These are phyloP conservation scores for Trametes gibbosa DNA, from an alignment of 768 basidiomycete genomes.

Conservation along the genomic window DNA sequence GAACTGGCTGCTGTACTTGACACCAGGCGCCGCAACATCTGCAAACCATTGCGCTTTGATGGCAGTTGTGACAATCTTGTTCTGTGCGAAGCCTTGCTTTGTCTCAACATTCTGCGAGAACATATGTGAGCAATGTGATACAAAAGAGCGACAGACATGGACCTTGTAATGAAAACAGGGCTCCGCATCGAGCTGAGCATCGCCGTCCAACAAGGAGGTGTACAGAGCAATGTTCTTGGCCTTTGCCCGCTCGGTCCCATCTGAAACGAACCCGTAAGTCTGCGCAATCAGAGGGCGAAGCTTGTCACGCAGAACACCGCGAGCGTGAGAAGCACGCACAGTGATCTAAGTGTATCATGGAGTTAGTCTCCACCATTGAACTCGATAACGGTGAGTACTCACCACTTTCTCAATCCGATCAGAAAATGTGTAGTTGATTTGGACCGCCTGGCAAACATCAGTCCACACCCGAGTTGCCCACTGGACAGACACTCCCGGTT, in stretches of 20 bases:
- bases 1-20: background rate
- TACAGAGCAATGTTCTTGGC: background rate
- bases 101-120: background rate
- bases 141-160: no score
- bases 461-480: slow-evolving; percentile 2
- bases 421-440: background rate
- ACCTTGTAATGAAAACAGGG: slow-evolving; percentile 1
- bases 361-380: background rate
- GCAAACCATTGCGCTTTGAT: background rate
- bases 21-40: background rate
- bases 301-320: background rate
- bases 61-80: background rate
- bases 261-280: background rate
- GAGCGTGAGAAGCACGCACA: background rate
- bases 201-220: background rate
- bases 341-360: slow-evolving; percentile 1
- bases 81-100: background rate
- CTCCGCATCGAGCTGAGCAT: background rate
- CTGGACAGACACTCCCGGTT: background rate
- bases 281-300: background rate
- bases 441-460: background rate
- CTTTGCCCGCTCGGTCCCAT: background rate
- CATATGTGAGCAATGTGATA: no score
- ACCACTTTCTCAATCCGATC: background rate
- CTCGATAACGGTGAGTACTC: background rate